A percentile compares a stretch with the other conserved stretches of the same genome.
Conservation (phyloP, 2,329 filamentous ascomycete genomes). For the Clonostachys solani region DNA sequence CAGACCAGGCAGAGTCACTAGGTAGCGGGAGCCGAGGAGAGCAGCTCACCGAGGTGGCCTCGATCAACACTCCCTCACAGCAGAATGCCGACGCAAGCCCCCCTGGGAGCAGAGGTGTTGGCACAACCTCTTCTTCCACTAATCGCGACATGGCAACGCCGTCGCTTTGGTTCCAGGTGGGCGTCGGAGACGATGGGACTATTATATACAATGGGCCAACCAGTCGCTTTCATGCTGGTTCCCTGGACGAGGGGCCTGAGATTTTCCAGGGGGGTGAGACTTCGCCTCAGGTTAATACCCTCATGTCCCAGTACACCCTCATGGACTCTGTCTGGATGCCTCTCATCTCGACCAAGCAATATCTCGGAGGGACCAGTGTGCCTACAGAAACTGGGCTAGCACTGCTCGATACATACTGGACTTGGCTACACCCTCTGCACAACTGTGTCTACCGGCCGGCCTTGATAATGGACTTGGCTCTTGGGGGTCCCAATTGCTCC, state of each 20-base stretch:
- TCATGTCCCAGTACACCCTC: slow-evolving; percentile 6
- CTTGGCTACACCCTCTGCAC: slow-evolving; percentile 12
- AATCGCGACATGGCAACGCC: not conserved
- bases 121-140: not conserved
- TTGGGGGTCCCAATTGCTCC: slow-evolving; percentile 11
- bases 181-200: slow-evolving; percentile 11
- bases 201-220: slow-evolving; percentile 14
- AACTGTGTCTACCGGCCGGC: slow-evolving; percentile 10
- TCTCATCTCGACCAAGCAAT: slow-evolving; percentile 4
- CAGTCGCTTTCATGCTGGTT: slow-evolving; percentile 11
- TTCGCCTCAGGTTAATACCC: not conserved
- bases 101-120: not conserved
- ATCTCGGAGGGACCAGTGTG: slow-evolving; percentile 7
- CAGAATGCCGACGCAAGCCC: not conserved
- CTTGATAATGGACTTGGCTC: slow-evolving; percentile 11
- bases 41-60: slow-evolving; percentile 4
- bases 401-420: slow-evolving; percentile 13
- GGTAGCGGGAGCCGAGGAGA: not conserved
- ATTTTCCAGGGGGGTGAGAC: not conserved
- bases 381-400: slow-evolving; percentile 5
- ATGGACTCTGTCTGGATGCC: slow-evolving; percentile 8
- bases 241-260: not conserved
- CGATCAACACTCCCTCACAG: not conserved
- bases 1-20: too few species aligned
- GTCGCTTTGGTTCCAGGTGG: slow-evolving; percentile 11